These are phyloP conservation scores for Pestalotiopsis sp. DNA, from an alignment of 2,329 filamentous ascomycete species.

Conservation along the genomic window DNA sequence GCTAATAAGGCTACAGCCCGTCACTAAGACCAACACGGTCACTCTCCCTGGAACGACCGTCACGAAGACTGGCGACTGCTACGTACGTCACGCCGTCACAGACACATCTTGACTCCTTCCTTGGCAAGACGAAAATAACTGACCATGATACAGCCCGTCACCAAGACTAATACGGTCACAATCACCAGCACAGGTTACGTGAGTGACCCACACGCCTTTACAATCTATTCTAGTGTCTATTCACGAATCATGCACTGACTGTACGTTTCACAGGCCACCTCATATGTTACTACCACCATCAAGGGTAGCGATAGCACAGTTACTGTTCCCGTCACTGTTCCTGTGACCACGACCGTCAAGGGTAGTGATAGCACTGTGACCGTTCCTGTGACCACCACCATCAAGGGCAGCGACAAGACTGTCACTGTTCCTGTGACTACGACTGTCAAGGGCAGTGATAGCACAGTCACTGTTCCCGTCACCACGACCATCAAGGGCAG, in stretches of 20 bases:
- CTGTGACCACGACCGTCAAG: neutral
- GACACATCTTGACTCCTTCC: too few relatives aligned
- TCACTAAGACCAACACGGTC: neutral
- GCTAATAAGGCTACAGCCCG: neutral
- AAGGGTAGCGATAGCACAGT: neutral
- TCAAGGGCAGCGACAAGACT: neutral
- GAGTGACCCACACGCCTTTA: neutral
- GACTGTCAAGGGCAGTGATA: neutral
- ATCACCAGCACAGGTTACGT: neutral
- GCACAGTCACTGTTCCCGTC: neutral
- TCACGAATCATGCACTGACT: too few relatives aligned
- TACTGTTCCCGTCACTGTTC: neutral
- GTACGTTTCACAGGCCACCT: neutral
- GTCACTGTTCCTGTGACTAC: neutral
- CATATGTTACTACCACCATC: neutral
- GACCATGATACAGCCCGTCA: too few relatives aligned
- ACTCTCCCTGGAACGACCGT: slow-evolving; percentile 6
- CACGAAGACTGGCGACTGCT: neutral
- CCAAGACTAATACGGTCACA: neutral
- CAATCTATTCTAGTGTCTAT: too few relatives aligned
- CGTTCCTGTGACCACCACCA: neutral
- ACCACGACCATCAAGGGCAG: neutral
- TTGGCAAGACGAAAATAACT: too few relatives aligned
- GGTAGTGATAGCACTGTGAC: neutral
- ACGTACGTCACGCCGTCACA: too few relatives aligned